Evolutionary conservation across 192 early-diverging fungal genomes (phyloP).

Genomic region (Entomortierella beljakovae): DNA sequence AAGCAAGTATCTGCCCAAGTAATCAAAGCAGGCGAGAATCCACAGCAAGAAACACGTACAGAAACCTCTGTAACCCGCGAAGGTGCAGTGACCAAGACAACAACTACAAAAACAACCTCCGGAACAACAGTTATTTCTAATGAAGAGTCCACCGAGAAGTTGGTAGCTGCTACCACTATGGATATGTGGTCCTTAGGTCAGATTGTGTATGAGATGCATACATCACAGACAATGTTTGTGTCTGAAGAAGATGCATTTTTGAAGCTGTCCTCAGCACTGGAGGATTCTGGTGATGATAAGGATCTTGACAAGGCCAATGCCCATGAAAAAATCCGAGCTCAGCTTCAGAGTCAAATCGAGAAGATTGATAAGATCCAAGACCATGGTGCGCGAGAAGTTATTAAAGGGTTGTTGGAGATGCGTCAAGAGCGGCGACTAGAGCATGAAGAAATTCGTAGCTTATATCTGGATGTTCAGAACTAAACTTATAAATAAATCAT

Average conservation of each 20-base stretch:
- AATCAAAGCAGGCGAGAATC: slow-evolving; percentile 3
- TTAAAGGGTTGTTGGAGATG: slow-evolving; percentile 38
- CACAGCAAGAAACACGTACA: slow-evolving; percentile 5
- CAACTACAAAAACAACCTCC: slow-evolving; percentile 10
- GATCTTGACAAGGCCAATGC: slow-evolving; percentile 34
- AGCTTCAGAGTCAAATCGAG: slow-evolving; percentile 30
- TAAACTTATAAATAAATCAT: neutral
- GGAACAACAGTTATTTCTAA: neutral
- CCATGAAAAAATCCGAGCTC: slow-evolving; percentile 24
- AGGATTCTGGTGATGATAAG: slow-evolving; percentile 12
- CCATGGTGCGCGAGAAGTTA: slow-evolving; percentile 31
- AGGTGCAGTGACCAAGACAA: slow-evolving; percentile 23
- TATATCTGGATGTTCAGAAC: slow-evolving; percentile 19
- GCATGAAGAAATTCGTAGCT: slow-evolving; percentile 21
- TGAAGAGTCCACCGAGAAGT: slow-evolving; percentile 19
- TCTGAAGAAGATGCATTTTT: slow-evolving; percentile 32
- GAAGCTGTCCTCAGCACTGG: slow-evolving; percentile 34
- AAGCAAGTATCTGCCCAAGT: neutral
- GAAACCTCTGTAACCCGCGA: neutral
- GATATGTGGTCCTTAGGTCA: slow-evolving; percentile 58
- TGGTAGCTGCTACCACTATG: slow-evolving; percentile 43
- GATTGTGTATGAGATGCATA: slow-evolving; percentile 52
- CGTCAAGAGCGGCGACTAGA: slow-evolving; percentile 33
- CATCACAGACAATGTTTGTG: slow-evolving; percentile 33
- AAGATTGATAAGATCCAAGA: slow-evolving; percentile 39